Evolutionary conservation across 1,284 basidiomycete genomes (phyloP), one percentile per base, ranked within the genome.

Genomic region (Tylopilus orsonianus): DNA sequence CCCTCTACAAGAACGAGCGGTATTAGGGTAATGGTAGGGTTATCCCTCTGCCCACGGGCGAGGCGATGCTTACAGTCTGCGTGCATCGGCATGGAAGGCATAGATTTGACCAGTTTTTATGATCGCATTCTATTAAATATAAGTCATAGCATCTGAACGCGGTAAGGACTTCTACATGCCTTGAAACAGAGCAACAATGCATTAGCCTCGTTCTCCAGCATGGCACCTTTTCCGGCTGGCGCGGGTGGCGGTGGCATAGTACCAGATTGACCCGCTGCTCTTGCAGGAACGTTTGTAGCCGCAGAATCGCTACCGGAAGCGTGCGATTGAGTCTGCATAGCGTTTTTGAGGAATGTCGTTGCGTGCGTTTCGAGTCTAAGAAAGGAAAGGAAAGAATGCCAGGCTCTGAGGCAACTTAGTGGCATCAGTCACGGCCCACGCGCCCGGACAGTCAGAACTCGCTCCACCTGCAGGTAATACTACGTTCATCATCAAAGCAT

Each of bases 31-130:
- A 32, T 34, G 14, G 6, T 23, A 13, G n/a, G 22, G 40, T 39
- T 9, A 38, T 34, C 22, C 14, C 8, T 38, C 22, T 32, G 27
- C 34, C n/a, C 23, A 10, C 26, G 9, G 14, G 9, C 8, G 30
- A 36, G 29, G 20, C 8, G 14, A 20, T 27, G 67, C 81, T 54
- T 60, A 88, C 87, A 88, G 70, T 69, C 74, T 79, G 49, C 71
- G 74, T 36, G 79, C 71, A 56, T 87, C 82, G 0, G 75, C 72
- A 59, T 86, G 81, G 58, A 87, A 89, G 8, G 71, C 71, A 58
- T 85, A 85, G 29, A 89, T 72, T 56, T 87, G 80, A 8, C 78
- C 85, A 1, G 83, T 81, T 63, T 81, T 86, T 5, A 87, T 69
- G 8, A 80, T 75, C n/a, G 81, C 77, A 56, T 79, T 81, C 85